Evolutionary conservation across 2,329 filamentous ascomycete species (phyloP).

Genomic region (Reticulascus tulasneorum): DNA sequence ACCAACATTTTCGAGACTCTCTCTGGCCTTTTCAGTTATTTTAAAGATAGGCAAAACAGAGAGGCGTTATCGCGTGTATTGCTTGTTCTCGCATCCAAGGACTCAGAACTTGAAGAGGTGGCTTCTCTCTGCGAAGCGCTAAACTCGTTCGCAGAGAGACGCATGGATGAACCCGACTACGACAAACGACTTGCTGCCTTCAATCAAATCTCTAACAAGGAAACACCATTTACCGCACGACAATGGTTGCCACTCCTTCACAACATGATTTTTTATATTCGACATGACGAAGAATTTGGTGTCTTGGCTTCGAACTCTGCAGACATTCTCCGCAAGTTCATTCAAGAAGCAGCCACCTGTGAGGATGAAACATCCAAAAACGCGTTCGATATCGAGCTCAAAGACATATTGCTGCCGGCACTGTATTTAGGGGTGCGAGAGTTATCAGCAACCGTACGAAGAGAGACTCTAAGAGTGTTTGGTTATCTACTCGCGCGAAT

Average conservation of each 20-base stretch:
- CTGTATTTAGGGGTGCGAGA: constrained; percentile 74
- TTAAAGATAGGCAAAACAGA: constrained; percentile 77
- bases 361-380: constrained; percentile 34
- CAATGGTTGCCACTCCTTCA: constrained; percentile 88
- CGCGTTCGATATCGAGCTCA: constrained; percentile 56
- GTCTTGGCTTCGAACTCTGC: constrained; percentile 78
- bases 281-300: constrained; percentile 81
- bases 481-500: constrained; percentile 72
- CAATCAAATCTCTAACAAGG: constrained; percentile 62
- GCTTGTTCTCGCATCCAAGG: constrained; percentile 62
- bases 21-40: constrained; percentile 82
- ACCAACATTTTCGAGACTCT: constrained; percentile 66
- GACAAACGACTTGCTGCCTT: constrained; percentile 77
- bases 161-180: constrained; percentile 84
- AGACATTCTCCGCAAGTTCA: constrained; percentile 72
- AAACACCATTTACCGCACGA: constrained; percentile 55
- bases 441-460: constrained; percentile 75
- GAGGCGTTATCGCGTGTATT: constrained; percentile 71
- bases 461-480: constrained; percentile 76
- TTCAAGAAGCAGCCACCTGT: constrained; percentile 56
- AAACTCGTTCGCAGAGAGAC: constrained; percentile 70
- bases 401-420: constrained; percentile 65
- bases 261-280: constrained; percentile 85
- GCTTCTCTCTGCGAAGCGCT: constrained; percentile 71
- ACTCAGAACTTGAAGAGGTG: constrained; percentile 56